Conservation (phyloP, 2,329 filamentous ascomycete species). For the Fusarium albosuccineum region DNA sequence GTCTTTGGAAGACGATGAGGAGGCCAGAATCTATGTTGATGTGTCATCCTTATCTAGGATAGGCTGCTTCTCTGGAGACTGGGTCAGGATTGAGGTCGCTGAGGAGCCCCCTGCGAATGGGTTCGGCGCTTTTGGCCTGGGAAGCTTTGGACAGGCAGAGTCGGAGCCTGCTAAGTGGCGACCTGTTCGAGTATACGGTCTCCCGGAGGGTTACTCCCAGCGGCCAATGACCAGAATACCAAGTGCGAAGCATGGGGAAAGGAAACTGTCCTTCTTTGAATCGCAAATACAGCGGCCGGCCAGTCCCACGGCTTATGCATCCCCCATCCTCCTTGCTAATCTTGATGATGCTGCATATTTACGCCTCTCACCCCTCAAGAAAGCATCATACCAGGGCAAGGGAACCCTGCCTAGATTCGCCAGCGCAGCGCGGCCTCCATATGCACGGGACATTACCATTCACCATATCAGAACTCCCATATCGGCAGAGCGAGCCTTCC, state of each 20-base stretch:
- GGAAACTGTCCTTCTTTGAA: slow-evolving; percentile 73
- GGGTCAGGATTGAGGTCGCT: slow-evolving; percentile 86
- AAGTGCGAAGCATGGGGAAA: slow-evolving; percentile 64
- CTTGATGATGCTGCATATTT: slow-evolving; percentile 83
- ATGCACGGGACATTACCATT: slow-evolving; percentile 82
- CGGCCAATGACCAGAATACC: slow-evolving; percentile 72
- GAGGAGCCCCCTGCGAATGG: slow-evolving; percentile 79
- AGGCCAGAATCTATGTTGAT: slow-evolving; percentile 91
- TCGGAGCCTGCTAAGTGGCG: slow-evolving; percentile 77
- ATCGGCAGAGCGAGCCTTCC: slow-evolving; percentile 85
- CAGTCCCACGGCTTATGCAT: slow-evolving; percentile 77
- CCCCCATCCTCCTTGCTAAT: slow-evolving; percentile 89
- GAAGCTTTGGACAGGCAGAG: slow-evolving; percentile 68
- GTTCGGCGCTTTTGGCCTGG: slow-evolving; percentile 75
- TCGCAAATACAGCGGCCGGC: slow-evolving; percentile 74
- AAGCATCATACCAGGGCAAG: slow-evolving; percentile 62
- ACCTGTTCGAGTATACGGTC: slow-evolving; percentile 87
- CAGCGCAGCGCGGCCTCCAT: slow-evolving; percentile 68
- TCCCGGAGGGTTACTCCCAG: slow-evolving; percentile 80
- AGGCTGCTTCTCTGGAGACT: slow-evolving; percentile 97
- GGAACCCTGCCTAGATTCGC: slow-evolving; percentile 69
- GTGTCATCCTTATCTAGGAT: slow-evolving; percentile 87
- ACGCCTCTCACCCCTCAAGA: slow-evolving; percentile 78
- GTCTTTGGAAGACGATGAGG: slow-evolving; percentile 81
- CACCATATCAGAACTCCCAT: slow-evolving; percentile 90